These are phyloP conservation scores for Dactylorhiza incarnata DNA, from an alignment of 106 monocot species.

Conservation along the genomic window DNA sequence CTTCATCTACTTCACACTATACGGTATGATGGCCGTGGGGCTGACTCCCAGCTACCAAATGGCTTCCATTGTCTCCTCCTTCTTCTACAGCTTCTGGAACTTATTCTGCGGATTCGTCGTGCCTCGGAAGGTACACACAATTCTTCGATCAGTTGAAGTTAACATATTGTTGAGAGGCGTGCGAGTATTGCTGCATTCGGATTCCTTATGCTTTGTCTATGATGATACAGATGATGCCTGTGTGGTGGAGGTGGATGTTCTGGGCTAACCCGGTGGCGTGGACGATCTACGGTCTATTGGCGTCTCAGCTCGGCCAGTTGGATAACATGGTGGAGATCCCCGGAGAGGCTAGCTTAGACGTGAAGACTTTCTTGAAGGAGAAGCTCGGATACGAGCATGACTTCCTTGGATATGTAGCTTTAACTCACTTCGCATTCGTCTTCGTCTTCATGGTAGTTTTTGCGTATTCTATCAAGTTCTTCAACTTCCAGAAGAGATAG, in stretches of 20 bases:
- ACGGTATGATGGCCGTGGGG: constrained; percentile 79
- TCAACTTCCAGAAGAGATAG: constrained; percentile 79
- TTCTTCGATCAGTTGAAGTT: background rate
- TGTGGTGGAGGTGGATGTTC: constrained; percentile 95
- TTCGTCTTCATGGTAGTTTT: constrained; percentile 56
- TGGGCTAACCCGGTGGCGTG: constrained; percentile 75
- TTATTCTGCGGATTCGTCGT: constrained; percentile 72
- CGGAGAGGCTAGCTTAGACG: constrained; percentile 22
- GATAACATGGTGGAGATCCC: constrained; percentile 32
- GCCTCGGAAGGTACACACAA: constrained; percentile 41
- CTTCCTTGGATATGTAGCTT: constrained; percentile 49
- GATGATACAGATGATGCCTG: constrained; percentile 45
- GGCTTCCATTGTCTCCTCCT: constrained; percentile 37
- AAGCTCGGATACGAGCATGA: constrained; percentile 39
- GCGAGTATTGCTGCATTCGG: no score
- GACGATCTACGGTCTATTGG: constrained; percentile 60
- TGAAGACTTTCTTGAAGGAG: constrained; percentile 41
- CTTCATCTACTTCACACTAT: constrained; percentile 55
- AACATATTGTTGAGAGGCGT: background rate
- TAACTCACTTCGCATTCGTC: constrained; percentile 46
- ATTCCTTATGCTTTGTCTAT: no score
- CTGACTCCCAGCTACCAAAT: constrained; percentile 55
- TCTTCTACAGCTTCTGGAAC: constrained; percentile 75
- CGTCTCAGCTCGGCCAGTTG: constrained; percentile 56
- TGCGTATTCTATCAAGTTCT: constrained; percentile 53